Evolutionary conservation across 768 basidiomycete species (phyloP), one percentile per base, ranked within the genome.

Genomic region (Phanerochaete carnosa): DNA sequence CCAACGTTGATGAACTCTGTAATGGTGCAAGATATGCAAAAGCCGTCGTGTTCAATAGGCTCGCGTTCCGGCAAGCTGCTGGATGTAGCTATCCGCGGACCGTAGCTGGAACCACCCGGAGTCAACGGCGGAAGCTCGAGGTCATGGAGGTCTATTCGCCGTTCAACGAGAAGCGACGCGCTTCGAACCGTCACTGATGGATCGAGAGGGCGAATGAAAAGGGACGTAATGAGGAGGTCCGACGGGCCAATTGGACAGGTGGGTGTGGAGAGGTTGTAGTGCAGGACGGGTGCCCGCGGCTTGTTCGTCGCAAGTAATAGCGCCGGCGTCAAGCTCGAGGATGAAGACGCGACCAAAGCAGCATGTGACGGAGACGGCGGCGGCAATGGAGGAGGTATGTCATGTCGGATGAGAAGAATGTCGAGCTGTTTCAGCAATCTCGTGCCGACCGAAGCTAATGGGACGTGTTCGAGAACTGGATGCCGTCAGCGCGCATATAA

Each of bases 341-440:
- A 73, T 13, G 70, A 65, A 47, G 73, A 68, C 33, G 76, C 77
- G 22, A 28, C 11, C 26, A 33, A 13, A 9, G 22, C 11, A 9
- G 54, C 33, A 11, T 11, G 39, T 22, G 55, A 30, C 12, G 65
- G 45, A 15, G 62, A 35, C 45, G 60, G 54, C 58, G 50, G 57
- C 22, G 56, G 62, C 29, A 62, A 70, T 46, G 70, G 73, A 23
- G 77, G 68, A 0, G 87, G 87, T 1, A 81, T 70, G 72, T 88
- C 89, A 65, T 87, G 88, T 49, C 90, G 87, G 46, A 88, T 70
- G n/a, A 94, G 79, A 35, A 83, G 79, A 2, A 94, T 77, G 46
- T 92, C 90, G 63, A 84, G 87, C 69, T 88, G 82, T 69, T 85
- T 88, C 49, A 86, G 72, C 68, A 88, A 83, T 58, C 88, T 84